Evolutionary conservation across 202 grass and related monocot species (phyloP).

Genomic region (Dendrocalamus latiflorus): DNA sequence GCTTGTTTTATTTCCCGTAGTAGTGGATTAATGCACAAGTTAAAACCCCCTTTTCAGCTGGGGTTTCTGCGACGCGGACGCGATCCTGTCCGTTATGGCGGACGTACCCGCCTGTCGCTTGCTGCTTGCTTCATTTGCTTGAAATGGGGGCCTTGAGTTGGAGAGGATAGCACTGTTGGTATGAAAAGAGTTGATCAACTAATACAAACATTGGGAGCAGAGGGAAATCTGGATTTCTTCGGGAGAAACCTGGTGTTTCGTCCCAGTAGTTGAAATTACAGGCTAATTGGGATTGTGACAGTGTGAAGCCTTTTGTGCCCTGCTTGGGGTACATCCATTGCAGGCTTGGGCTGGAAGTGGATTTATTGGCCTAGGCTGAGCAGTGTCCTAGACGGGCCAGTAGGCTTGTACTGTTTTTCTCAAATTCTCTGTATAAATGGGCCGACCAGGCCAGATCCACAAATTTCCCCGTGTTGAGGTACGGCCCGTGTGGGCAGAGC

Average conservation of each 20-base stretch:
- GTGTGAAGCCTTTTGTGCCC: not conserved
- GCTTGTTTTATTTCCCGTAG: not conserved
- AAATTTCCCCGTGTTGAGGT: not conserved
- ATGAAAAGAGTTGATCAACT: not conserved
- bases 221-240: not conserved
- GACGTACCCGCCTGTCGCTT: not conserved
- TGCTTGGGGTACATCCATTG: no score
- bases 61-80: not conserved
- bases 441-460: not conserved
- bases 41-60: not conserved
- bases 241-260: not conserved
- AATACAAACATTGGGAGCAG: not conserved
- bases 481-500: not conserved
- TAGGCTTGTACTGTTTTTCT: no score
- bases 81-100: no score
- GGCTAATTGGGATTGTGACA: not conserved
- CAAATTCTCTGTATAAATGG: not conserved
- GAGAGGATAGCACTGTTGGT: not conserved
- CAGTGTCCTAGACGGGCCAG: not conserved
- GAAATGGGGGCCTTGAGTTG: not conserved
- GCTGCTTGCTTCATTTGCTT: slow-evolving; percentile 31
- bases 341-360: not conserved
- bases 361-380: not conserved
- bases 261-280: not conserved
- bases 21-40: slow-evolving; percentile 30